Conservation (phyloP, 2,329 filamentous ascomycete genomes). For the Paracoccidioides brasiliensis region DNA sequence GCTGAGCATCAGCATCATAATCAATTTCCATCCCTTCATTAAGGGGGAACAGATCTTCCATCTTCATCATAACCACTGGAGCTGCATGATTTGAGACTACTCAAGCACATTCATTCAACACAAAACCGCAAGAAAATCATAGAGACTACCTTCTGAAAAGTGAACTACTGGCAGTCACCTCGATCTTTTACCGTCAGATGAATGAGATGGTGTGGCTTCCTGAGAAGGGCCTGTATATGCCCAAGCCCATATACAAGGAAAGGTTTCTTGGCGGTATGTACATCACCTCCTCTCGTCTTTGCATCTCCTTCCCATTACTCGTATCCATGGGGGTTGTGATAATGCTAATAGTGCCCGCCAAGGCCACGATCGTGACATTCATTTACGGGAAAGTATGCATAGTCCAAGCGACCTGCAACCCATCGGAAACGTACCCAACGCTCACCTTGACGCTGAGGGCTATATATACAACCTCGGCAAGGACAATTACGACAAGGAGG, state of each 20-base stretch:
- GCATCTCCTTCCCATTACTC: background rate
- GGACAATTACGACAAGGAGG: background rate
- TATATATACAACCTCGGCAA: background rate
- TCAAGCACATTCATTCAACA: background rate
- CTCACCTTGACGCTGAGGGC: background rate
- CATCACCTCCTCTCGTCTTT: background rate
- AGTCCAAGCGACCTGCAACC: conserved; percentile 3
- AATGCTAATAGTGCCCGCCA: background rate
- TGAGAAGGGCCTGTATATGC: background rate
- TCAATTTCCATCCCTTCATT: background rate
- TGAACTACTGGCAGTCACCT: conserved; percentile 1
- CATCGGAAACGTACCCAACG: background rate
- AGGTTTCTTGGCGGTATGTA: background rate
- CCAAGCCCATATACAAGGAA: background rate
- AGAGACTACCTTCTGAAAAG: background rate
- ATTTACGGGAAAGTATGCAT: conserved; percentile 3
- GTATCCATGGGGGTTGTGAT: background rate
- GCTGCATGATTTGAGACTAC: background rate
- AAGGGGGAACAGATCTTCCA: background rate
- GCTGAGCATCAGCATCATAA: background rate
- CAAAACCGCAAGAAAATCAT: background rate
- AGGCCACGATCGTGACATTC: conserved; percentile 4
- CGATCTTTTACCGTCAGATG: conserved; percentile 3
- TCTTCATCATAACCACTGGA: conserved; percentile 1
- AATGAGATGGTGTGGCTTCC: background rate